These are phyloP conservation scores for Allodekkera sacchari DNA, from an alignment of 805 yeast genomes.

Conservation along the genomic window DNA sequence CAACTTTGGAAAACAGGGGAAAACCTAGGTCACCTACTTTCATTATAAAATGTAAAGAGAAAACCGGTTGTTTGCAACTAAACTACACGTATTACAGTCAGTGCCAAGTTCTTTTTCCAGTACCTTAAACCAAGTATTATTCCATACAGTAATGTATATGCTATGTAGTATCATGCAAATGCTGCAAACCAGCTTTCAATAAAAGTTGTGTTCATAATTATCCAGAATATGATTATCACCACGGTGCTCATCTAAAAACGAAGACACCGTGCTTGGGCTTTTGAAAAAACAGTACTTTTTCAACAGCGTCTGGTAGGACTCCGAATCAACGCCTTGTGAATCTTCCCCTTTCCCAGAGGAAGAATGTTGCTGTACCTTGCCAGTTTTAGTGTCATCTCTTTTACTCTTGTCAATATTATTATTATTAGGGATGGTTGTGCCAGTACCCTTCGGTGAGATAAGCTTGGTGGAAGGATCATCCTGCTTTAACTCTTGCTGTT, in stretches of 20 bases:
- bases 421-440: not conserved
- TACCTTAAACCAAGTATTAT: too few relatives aligned
- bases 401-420: not conserved
- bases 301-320: slow-evolving; percentile 47
- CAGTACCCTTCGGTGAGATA: not conserved
- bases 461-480: not conserved
- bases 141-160: too few relatives aligned
- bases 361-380: too few relatives aligned
- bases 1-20: too few relatives aligned
- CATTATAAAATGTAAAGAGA: too few relatives aligned
- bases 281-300: slow-evolving; percentile 56
- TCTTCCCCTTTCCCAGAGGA: too few relatives aligned
- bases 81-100: too few relatives aligned
- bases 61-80: too few relatives aligned
- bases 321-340: slow-evolving; percentile 38
- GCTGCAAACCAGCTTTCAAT: too few relatives aligned
- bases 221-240: slow-evolving; percentile 9
- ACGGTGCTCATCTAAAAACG: slow-evolving; percentile 18
- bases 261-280: slow-evolving; percentile 27
- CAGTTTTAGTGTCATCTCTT: slow-evolving; percentile 8
- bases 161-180: too few relatives aligned
- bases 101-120: too few relatives aligned
- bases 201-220: slow-evolving; percentile 17
- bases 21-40: too few relatives aligned
- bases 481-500: not conserved